These are phyloP conservation scores for Cytospora schulzeri DNA, from an alignment of 2,329 filamentous ascomycete species.

Conservation along the genomic window DNA sequence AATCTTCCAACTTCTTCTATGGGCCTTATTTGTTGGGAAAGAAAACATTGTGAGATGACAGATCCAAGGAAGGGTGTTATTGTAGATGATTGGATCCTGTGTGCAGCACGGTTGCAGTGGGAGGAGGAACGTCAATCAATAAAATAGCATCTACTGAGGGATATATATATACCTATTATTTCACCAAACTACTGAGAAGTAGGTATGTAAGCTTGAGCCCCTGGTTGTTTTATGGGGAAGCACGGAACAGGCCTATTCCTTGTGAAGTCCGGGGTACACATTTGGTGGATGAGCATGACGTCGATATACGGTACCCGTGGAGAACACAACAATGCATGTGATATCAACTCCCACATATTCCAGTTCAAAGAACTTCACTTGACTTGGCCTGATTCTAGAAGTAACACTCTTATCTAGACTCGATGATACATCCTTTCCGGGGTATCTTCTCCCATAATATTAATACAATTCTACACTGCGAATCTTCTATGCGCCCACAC, in stretches of 20 bases:
- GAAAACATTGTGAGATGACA: background rate
- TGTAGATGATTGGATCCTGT: no score
- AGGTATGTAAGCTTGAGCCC: background rate
- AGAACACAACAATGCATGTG: background rate
- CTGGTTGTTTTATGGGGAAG: background rate
- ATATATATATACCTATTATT: no score
- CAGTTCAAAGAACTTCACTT: no score
- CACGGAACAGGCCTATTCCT: background rate
- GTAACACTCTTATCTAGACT: background rate
- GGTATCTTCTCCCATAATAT: background rate
- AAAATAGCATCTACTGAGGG: no score
- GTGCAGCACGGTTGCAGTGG: no score
- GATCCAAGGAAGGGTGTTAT: no score
- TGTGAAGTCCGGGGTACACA: background rate
- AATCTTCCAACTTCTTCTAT: background rate
- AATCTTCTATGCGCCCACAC: background rate
- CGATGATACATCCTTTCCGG: background rate
- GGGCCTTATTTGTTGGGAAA: background rate
- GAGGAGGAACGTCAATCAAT: no score
- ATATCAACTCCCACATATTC: background rate
- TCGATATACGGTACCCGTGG: background rate
- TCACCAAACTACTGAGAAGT: no score
- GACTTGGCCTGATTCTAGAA: background rate
- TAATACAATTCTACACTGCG: background rate
- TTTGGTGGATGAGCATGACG: background rate